A percentile compares a stretch with the other conserved stretches of the same genome.
phyloP scores from a whole-genome alignment of 2,329 filamentous ascomycete genomes.

The Arthrobotrys sinensis region DNA sequence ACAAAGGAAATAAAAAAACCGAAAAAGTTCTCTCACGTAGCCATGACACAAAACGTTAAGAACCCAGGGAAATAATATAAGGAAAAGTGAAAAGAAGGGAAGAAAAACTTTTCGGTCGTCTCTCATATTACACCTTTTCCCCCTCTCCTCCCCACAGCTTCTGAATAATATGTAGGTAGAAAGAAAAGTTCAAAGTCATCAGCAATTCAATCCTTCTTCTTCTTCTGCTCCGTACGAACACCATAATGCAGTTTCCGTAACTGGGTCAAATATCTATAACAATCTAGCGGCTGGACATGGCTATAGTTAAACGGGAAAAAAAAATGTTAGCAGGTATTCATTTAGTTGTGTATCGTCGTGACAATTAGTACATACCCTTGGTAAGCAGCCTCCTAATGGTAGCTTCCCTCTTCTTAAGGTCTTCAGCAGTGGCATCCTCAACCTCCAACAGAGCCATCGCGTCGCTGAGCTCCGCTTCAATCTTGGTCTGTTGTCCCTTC shows the following conservation, averaged over 20 bases:
- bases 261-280: slow-evolving; percentile 1
- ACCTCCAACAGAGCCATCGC: slow-evolving; percentile 98
- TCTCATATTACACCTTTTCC: slow-evolving; percentile 48
- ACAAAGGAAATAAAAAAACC: slow-evolving; percentile 38
- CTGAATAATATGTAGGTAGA: slow-evolving; percentile 36
- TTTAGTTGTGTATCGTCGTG: background rate
- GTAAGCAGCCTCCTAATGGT: slow-evolving; percentile 97
- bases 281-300: slow-evolving; percentile 41
- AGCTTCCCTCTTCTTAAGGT: slow-evolving; percentile 99
- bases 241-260: slow-evolving; percentile 19
- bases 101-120: slow-evolving; percentile 51
- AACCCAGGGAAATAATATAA: slow-evolving; percentile 4
- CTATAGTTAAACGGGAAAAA: slow-evolving; percentile 16
- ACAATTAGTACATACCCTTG: slow-evolving; percentile 81
- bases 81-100: slow-evolving; percentile 22
- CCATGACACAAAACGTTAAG: slow-evolving; percentile 25
- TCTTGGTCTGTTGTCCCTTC: slow-evolving; percentile 99
- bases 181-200: slow-evolving; percentile 16
- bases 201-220: background rate
- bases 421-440: slow-evolving; percentile 89
- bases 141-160: slow-evolving; percentile 6
- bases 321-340: slow-evolving; percentile 1
- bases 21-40: slow-evolving; percentile 1
- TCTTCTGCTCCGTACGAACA: background rate
- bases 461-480: slow-evolving; percentile 95